Evolutionary conservation across 148 eudicot genomes (phyloP).

Genomic region (Rhododendron kiyosumense): DNA sequence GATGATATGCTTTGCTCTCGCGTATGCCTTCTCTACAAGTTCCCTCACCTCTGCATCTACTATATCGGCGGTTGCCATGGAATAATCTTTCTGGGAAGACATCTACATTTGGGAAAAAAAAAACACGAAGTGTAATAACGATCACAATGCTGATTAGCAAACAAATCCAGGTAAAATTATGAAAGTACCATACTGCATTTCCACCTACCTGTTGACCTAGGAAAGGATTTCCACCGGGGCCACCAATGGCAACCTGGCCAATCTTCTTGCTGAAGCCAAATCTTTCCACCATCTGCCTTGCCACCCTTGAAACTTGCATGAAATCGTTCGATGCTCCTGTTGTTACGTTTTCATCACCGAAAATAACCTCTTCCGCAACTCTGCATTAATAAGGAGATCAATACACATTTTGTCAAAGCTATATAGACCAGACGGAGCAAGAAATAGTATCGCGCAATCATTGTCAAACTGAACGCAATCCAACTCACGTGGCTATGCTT

Average conservation of each 20-base stretch:
- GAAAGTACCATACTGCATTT: not conserved
- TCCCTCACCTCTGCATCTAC: constrained; percentile 94
- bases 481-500: not conserved
- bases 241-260: constrained; percentile 93
- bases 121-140: not conserved
- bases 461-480: not conserved
- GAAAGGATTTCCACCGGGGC: constrained; percentile 94
- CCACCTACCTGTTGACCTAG: constrained; percentile 77
- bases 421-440: not conserved
- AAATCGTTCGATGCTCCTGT: constrained; percentile 99
- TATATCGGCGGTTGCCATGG: constrained; percentile 97
- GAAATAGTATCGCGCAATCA: not conserved
- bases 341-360: constrained; percentile 91
- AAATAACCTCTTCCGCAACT: constrained; percentile 97
- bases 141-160: not conserved
- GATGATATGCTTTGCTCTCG: constrained; percentile 68
- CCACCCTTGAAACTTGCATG: constrained; percentile 99
- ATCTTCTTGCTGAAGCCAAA: constrained; percentile 99
- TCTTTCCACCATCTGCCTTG: constrained; percentile 99
- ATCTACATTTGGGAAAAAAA: constrained; percentile 37
- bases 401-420: not conserved
- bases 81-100: constrained; percentile 94
- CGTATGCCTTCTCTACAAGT: constrained; percentile 77
- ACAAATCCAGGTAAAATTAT: not conserved
- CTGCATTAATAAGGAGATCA: constrained; percentile 28